phyloP scores from a whole-genome alignment of 768 basidiomycete genomes.

The Inosperma sp. region DNA sequence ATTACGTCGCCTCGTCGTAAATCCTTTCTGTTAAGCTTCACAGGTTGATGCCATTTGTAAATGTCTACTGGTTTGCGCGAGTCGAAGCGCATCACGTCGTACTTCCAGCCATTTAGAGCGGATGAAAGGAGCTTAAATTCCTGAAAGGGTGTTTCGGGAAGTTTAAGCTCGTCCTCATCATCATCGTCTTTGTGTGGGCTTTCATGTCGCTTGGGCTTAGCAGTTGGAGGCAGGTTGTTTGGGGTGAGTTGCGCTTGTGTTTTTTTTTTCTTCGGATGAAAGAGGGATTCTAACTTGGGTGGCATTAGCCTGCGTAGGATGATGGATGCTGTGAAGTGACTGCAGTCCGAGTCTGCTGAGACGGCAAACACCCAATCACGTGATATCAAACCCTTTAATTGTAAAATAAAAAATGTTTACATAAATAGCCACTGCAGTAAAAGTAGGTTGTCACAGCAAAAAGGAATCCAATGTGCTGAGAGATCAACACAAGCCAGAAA shows the following conservation, averaged over 20 bases:
- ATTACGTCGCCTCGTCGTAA: slow-evolving; percentile 45
- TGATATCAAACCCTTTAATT: no score
- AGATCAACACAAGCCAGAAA: no score
- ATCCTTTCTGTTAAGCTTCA: slow-evolving; percentile 88
- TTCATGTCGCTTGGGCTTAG: slow-evolving; percentile 27
- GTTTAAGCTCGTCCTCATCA: slow-evolving; percentile 47
- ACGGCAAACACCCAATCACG: no score
- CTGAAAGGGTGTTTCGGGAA: slow-evolving; percentile 64
- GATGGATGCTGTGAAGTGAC: not conserved
- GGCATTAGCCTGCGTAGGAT: no score
- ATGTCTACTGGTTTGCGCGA: slow-evolving; percentile 69
- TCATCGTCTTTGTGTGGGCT: slow-evolving; percentile 21
- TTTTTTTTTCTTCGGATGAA: slow-evolving; percentile 70
- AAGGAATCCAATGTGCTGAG: no score
- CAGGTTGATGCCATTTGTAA: slow-evolving; percentile 62
- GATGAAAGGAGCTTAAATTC: slow-evolving; percentile 80
- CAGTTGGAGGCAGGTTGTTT: slow-evolving; percentile 33
- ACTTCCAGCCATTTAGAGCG: slow-evolving; percentile 81
- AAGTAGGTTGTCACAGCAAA: no score
- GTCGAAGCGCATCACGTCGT: slow-evolving; percentile 91
- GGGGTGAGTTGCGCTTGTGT: slow-evolving; percentile 35
- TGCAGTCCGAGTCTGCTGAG: no score
- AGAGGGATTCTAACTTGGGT: slow-evolving; percentile 43
- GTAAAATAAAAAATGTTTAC: no score
- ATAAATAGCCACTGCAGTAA: no score